A percentile compares a stretch with the other conserved stretches of the same genome.
Evolutionary conservation across 345 rosid species (phyloP).

Genomic region (Limnanthes douglasii): DNA sequence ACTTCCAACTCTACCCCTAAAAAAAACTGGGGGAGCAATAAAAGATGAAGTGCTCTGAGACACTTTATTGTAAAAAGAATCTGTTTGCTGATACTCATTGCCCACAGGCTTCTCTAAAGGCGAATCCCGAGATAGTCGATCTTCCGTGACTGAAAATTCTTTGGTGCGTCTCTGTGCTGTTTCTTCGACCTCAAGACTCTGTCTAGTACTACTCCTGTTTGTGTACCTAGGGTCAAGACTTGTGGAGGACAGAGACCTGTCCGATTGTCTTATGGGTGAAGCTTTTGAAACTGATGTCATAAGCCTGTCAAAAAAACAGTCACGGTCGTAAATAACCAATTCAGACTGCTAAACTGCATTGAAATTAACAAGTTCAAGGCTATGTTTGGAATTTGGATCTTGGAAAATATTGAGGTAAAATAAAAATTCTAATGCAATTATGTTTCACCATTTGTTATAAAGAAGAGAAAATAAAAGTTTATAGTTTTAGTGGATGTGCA

Average conservation of each 20-base stretch:
- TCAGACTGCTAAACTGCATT: too few species aligned
- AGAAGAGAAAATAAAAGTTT: too few species aligned
- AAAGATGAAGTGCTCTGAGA: conserved; percentile 36
- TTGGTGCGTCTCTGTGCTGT: too few species aligned
- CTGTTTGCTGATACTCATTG: conserved; percentile 51
- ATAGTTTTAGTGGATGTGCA: too few species aligned
- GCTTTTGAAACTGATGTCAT: conserved; percentile 64
- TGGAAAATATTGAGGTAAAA: conserved; percentile 32
- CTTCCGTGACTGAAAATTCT: conserved; percentile 44
- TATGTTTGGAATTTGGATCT: conserved; percentile 42
- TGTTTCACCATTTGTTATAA: too few species aligned
- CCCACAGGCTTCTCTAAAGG: conserved; percentile 33
- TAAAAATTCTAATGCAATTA: conserved; percentile 9
- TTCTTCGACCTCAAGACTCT: too few species aligned
- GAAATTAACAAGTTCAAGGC: too few species aligned
- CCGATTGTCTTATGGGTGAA: conserved; percentile 47
- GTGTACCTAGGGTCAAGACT: conserved; percentile 60
- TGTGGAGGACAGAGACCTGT: conserved; percentile 70
- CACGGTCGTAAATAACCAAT: too few species aligned
- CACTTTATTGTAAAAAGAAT: conserved; percentile 38
- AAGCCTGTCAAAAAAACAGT: too few species aligned
- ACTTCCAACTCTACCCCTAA: conserved; percentile 60
- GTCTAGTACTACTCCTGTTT: conserved; percentile 36
- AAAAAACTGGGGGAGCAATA: conserved; percentile 42
- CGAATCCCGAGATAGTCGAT: conserved; percentile 29